Base-by-base conservation (phyloP, 345 rosid species). In the Tarenaya hassleriana region DNA sequence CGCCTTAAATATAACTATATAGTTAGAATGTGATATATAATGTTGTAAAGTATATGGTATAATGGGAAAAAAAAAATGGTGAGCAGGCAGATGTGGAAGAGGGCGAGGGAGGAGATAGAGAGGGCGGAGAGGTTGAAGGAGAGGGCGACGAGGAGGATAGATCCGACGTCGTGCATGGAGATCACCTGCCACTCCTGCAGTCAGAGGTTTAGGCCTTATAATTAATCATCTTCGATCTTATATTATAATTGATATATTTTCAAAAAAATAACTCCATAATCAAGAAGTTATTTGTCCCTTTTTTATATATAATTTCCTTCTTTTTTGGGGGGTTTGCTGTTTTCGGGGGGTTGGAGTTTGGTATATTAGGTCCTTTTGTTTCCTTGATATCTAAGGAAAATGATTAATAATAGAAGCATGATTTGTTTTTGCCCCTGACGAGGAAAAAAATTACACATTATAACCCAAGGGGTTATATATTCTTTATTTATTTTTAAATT, bases 161-260 rank as follows among this genome's bases (percentile, higher is more conserved):
- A 84, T 77, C 73, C 86, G 45, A 53, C 79, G 60, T 81, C 79
- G 60, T 81, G 89, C 82, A 71, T 81, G 79, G 94, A 92, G 82
- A 79, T 88, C 76, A 92, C 98, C 70, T 92, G 98, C 60, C 98
- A 88, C 11, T 88, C 95, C 59, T 92, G n/a, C n/a, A n/a, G n/a
- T n/a, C n/a, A n/a, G n/a, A n/a, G n/a, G n/a, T n/a, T 92, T 74
- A 82, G 86, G 73, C 80, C 83, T 54, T 73, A 16, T 47, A 47
- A 56, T 50, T 73, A 45, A 34, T 49, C 47, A 16, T 2, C 41
- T 50, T 20, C 29, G 10, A n/a, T 24, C 17, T 50, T 50, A 18
- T 69, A 55, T 51, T 48, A 61, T 55, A 59, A 53, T 33, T 69
- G 50, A 14, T 72, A 49, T 58, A 50, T 56, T 70, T 72, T 49